These are phyloP conservation scores for Echinochloa phyllopogon DNA, from an alignment of 176 grass and related monocot species.

Conservation along the genomic window DNA sequence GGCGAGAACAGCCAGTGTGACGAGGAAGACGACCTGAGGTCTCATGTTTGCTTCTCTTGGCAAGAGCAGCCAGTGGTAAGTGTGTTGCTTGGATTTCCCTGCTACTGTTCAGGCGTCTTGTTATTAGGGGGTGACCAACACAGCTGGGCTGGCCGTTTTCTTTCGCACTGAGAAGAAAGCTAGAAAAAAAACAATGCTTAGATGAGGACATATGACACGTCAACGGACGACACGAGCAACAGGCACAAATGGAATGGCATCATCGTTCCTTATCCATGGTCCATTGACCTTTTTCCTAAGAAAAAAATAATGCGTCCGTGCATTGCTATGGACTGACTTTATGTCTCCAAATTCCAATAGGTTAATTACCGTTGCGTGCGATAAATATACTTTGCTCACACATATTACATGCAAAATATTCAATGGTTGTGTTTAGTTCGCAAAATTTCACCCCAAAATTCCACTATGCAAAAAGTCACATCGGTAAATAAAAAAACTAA, in stretches of 20 bases:
- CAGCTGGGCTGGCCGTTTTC: background rate
- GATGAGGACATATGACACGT: background rate
- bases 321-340: too few relatives aligned
- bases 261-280: background rate
- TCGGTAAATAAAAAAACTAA: too few relatives aligned
- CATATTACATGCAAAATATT: too few relatives aligned
- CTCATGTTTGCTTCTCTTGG: conserved; percentile 5
- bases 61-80: background rate
- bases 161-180: background rate
- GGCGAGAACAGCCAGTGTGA: background rate
- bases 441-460: too few relatives aligned
- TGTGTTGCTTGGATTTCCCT: background rate
- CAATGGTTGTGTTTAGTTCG: too few relatives aligned
- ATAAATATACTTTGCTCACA: too few relatives aligned
- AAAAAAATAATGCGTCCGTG: too few relatives aligned
- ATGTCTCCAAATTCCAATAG: too few relatives aligned
- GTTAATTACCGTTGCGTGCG: too few relatives aligned
- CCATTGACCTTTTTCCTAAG: too few relatives aligned
- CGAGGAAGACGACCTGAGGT: background rate
- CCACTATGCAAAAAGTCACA: too few relatives aligned
- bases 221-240: background rate
- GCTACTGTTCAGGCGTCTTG: background rate
- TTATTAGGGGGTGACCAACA: background rate
- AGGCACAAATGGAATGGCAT: background rate
- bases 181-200: background rate